A percentile compares a stretch with the other conserved stretches of the same genome.
Evolutionary conservation across 2,329 filamentous ascomycete genomes (phyloP).

Genomic region (Trichophyton equinum): DNA sequence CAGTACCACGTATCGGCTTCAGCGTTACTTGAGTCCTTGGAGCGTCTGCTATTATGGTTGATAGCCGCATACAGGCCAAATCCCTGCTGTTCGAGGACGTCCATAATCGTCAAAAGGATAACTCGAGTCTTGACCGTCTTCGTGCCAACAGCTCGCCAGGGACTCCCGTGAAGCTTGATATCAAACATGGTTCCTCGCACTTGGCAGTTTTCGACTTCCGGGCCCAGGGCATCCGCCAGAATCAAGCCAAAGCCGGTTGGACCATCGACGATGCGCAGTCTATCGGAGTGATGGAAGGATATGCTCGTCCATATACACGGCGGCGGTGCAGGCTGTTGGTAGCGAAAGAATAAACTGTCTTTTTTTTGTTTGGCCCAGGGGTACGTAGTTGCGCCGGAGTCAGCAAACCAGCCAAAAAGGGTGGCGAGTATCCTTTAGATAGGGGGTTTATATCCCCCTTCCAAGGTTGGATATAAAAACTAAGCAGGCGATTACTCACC

Average conservation of each 20-base stretch:
- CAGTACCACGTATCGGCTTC: slow-evolving; percentile 11
- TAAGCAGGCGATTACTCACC: background rate
- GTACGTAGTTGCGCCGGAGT: slow-evolving; percentile 12
- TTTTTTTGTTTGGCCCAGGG: slow-evolving; percentile 4
- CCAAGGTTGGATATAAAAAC: background rate
- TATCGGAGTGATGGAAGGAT: slow-evolving; percentile 22
- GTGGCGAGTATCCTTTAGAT: no score
- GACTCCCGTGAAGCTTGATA: slow-evolving; percentile 25
- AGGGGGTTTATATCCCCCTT: no score
- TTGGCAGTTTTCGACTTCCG: slow-evolving; percentile 6
- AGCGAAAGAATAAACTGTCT: slow-evolving; percentile 29
- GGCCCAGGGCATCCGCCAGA: slow-evolving; percentile 13
- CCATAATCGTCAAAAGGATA: slow-evolving; percentile 25
- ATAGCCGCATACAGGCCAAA: slow-evolving; percentile 32
- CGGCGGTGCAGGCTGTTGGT: slow-evolving; percentile 24
- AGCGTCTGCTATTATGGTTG: slow-evolving; percentile 20
- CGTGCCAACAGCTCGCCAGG: slow-evolving; percentile 23
- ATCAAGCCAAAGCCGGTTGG: slow-evolving; percentile 14
- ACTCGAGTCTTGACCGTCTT: slow-evolving; percentile 27
- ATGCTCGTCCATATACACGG: slow-evolving; percentile 28
- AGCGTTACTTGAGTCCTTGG: slow-evolving; percentile 4
- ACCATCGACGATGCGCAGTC: slow-evolving; percentile 25
- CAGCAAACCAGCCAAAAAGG: no score
- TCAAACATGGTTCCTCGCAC: slow-evolving; percentile 16
- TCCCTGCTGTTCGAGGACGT: slow-evolving; percentile 25